These are phyloP conservation scores for Leishmania braziliensis DNA, from an alignment of 208 protist genomes.

Conservation along the genomic window DNA sequence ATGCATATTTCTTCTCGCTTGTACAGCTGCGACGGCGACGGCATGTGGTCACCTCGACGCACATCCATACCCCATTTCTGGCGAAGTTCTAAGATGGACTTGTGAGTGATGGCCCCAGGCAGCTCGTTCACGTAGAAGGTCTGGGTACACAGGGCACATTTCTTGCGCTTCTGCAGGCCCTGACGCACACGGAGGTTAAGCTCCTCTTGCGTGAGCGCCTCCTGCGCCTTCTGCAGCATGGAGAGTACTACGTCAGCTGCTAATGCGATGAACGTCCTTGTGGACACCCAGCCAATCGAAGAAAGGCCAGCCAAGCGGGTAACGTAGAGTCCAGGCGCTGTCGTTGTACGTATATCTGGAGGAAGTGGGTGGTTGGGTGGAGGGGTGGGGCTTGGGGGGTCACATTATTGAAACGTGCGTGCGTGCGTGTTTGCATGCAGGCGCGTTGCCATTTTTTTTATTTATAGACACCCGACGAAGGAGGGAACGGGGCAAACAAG, in stretches of 20 bases:
- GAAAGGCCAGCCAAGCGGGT: not conserved
- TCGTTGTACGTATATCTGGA: constrained; percentile 1
- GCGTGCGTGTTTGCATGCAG: not conserved
- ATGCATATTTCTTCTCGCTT: constrained; percentile 92
- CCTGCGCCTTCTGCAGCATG: constrained; percentile 49
- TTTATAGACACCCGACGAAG: not conserved
- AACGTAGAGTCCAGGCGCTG: not conserved
- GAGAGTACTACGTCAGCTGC: not conserved
- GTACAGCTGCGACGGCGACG: constrained; percentile 91
- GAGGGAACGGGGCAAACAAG: not conserved
- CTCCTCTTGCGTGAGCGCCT: constrained; percentile 60
- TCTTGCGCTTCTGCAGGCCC: constrained; percentile 91
- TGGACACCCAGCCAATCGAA: not conserved
- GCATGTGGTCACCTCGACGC: constrained; percentile 82
- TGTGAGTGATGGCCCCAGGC: constrained; percentile 92
- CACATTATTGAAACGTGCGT: not conserved
- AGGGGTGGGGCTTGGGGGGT: not conserved
- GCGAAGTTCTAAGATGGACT: constrained; percentile 91
- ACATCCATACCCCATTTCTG: constrained; percentile 90
- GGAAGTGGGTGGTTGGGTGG: not conserved
- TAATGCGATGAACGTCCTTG: not conserved
- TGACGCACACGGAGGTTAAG: constrained; percentile 84
- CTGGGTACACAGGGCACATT: constrained; percentile 90
- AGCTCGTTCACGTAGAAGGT: constrained; percentile 92
- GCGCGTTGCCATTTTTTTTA: not conserved